Evolutionary conservation across 257 asterid genomes (phyloP), one percentile per base, ranked within the genome.

Genomic region (Nyctanthes arbortristis): DNA sequence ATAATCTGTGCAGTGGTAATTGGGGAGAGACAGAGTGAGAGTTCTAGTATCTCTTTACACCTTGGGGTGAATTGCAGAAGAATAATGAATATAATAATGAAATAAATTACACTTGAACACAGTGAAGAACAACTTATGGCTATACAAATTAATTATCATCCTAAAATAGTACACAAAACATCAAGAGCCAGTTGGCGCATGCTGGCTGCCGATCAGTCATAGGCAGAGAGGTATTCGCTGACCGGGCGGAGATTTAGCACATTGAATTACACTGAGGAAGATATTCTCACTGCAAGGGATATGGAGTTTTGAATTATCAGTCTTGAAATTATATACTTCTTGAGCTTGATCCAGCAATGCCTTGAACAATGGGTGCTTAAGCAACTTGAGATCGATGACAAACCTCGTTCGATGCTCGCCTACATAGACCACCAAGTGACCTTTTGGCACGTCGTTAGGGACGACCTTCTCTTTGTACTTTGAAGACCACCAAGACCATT

Each of bases 391-490:
- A 67, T 88, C 83, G 80, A 93, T 90, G 24, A 93, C 98, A 34
- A 78, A 88, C 73, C 97, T 85, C 73, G 84, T 90, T n/a, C 73
- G 82, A 40, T 57, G 62, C 54, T 88, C 92, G 1, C 98, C 98
- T 4, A 93, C 97, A 18, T 90, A 93, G 43, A 90, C 91, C 29
- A 82, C 98, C 79, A 82, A 59, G 72, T 93, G 98, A 18, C 98
- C 98, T 84, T 82, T 93, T 0, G 98, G 97, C 27, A 93, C 98
- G 47, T 90, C 98, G 16, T 75, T 75, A 0, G 95, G 97, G 32
- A 90, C 88, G 20, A 61, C 67, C 62, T 74, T 77, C 76, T 84
- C 88, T 25, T 83, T 89, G 8, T 68, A 82, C 65, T 67, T 14
- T 2, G 79, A 67, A 5, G 80, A 75, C 92, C 85, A 81, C 35